Evolutionary conservation across 805 yeast species (phyloP).

Genomic region (Hanseniaspora vineae): DNA sequence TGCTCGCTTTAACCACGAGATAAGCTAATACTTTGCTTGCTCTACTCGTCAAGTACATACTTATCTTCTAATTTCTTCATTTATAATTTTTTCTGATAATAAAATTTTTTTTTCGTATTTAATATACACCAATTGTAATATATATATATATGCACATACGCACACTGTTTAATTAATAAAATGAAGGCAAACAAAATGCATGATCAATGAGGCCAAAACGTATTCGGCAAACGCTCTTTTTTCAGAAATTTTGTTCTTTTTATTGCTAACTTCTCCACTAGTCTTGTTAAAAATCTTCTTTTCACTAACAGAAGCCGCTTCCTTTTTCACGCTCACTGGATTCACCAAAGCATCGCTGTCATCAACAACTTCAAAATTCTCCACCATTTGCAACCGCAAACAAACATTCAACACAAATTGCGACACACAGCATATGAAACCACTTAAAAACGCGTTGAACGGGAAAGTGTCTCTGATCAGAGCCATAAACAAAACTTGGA

Average conservation of each 20-base stretch:
- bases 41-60: too few relatives aligned
- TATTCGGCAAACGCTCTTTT: constrained; percentile 78
- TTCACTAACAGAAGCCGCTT: too few relatives aligned
- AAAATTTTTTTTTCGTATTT: neutral
- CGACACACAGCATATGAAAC: constrained; percentile 84
- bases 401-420: constrained; percentile 85
- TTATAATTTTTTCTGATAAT: too few relatives aligned
- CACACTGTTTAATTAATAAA: constrained; percentile 32
- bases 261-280: too few relatives aligned
- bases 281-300: too few relatives aligned
- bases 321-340: constrained; percentile 15
- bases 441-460: constrained; percentile 91
- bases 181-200: constrained; percentile 83
- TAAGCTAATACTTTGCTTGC: too few relatives aligned
- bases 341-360: too few relatives aligned
- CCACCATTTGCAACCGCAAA: constrained; percentile 58
- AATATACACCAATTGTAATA: neutral
- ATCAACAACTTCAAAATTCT: constrained; percentile 6
- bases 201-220: constrained; percentile 69
- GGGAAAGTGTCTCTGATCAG: constrained; percentile 78
- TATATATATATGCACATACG: too few relatives aligned
- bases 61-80: too few relatives aligned
- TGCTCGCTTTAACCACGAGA: too few relatives aligned
- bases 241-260: constrained; percentile 26
- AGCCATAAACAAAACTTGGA: constrained; percentile 69